Evolutionary conservation across 2,329 filamentous ascomycete species (phyloP), one percentile per base, ranked within the genome.

Genomic region (Ophiosphaerella narmari): DNA sequence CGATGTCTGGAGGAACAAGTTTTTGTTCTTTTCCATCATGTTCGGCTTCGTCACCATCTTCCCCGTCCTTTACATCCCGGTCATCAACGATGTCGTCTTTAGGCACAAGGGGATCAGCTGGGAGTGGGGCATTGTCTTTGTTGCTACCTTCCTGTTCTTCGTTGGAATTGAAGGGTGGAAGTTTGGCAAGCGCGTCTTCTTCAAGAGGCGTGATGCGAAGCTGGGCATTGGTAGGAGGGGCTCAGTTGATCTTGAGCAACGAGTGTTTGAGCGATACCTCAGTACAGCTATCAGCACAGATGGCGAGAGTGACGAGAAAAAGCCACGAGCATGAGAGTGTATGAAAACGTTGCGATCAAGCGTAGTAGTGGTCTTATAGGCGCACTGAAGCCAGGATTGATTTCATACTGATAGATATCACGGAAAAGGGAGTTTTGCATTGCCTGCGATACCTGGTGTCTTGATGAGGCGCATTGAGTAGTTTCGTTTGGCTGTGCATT

Each of bases 1-100:
- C 56, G 85, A 88, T 60, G 78, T 90, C 46, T 88, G 86, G 86
- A 77, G 82, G 57, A 91, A 91, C 77, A 78, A 85, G 71, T 89
- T 91, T 74, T 64, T 78, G 21, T 78, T 78, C 68, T 76, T 68
- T 55, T 66, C 74, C n/a, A 71, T 78, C 48, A 64, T 77, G 41
- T 60, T 62, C 21, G 62, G 59, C 14, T 66, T 66, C 35, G 42
- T 65, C 46, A 66, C 62, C 18, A 64, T 71, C 32, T 71, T 72
- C 46, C 66, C 65, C 0, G 59, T 70, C 26, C 54, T 70, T 9
- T 90, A 90, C 61, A 88, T 90, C 42, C 87, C 87, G 0, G 83
- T 83, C 13, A 78, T 89, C 63, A 88, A 88, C 68, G 77, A 79
- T 24, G 73, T 75, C 2, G 85, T 89, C 0, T 88, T 89, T 69